phyloP scores from a whole-genome alignment of 352 stramenopile species.

The Thalassiosira livingstoniorum region DNA sequence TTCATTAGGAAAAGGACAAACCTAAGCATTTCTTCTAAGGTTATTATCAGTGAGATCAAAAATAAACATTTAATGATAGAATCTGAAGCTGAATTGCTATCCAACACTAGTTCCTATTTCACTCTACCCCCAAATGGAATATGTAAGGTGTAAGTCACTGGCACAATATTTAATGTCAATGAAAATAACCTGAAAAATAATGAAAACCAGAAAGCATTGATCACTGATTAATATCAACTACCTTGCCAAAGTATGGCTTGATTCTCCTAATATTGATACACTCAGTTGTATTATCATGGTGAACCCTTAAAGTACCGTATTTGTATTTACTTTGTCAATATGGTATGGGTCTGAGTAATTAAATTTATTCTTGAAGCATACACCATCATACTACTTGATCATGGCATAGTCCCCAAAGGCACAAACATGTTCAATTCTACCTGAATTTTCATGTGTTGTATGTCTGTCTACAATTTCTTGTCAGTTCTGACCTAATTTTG shows the following conservation, averaged over 20 bases:
- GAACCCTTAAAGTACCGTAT: conserved; percentile 4
- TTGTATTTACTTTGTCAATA: conserved; percentile 8
- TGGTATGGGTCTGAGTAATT: background rate
- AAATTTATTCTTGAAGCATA: background rate
- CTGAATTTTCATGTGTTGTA: background rate
- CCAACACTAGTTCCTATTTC: too few relatives aligned
- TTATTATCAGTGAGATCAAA: too few relatives aligned
- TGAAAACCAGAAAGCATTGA: background rate
- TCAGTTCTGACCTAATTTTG: conserved; percentile 17
- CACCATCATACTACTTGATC: conserved; percentile 12
- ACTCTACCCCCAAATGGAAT: too few relatives aligned
- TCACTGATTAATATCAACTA: background rate
- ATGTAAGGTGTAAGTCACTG: too few relatives aligned
- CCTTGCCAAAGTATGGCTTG: background rate
- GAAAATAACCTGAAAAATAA: too few relatives aligned
- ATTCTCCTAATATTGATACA: conserved; percentile 6
- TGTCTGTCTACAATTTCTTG: background rate
- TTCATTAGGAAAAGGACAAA: too few relatives aligned
- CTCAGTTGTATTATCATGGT: background rate
- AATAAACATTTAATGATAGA: too few relatives aligned
- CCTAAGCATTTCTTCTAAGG: too few relatives aligned
- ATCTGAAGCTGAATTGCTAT: too few relatives aligned
- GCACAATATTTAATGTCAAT: too few relatives aligned
- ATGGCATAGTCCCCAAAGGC: too few relatives aligned
- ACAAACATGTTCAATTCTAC: background rate